Base-by-base conservation (phyloP, 768 basidiomycete genomes). In the Leccinum disarticulatum region DNA sequence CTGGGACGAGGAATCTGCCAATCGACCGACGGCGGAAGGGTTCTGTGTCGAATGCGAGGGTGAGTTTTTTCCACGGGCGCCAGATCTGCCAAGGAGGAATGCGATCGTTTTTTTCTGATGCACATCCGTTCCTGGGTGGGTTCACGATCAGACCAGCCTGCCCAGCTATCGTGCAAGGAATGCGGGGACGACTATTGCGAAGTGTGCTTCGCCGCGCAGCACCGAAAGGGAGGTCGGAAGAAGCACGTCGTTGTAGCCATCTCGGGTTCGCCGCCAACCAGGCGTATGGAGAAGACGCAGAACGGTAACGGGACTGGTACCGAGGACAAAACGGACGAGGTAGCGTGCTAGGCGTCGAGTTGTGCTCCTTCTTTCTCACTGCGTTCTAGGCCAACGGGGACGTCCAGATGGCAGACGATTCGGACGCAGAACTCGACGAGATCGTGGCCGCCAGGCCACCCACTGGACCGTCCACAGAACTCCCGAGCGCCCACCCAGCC, bases 31-130 rank as follows among this genome's bases (percentile, higher is more conserved):
- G 14, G 72, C 76, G 11, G 86, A 90, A 55, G 91, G 90, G 0
- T 88, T 79, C 67, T 94, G 92, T 62, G 72, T 93, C 55, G 92
- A 94, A 73, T 93, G 92, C 70, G 92, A 94, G 84, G 92, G 92
- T 91, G 61, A 66, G 75, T 66, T 19, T 48, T 35, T 3, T 14
- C 47, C n/a, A 43, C 9, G 17, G n/a, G 41, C 41, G 41, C n/a
- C 47, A 33, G 33, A 33, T 25, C 19, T 48, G 47, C 0, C 6
- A 35, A 9, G n/a, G 43, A 22, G 19, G 10, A n/a, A 46, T 11
- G 11, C 46, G 13, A 43, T 43, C 41, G 9, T 43, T 48, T 48
- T 28, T 35, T 48, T 48, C 22, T 48, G 22, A 48, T 43, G n/a
- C 8, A 10, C 41, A 36, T 36, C 15, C 30, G 31, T 33, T 15